Evolutionary conservation across 495 filamentous ascomycete species (phyloP), one percentile per base, ranked within the genome.

Genomic region (Tuber umbilicatum): DNA sequence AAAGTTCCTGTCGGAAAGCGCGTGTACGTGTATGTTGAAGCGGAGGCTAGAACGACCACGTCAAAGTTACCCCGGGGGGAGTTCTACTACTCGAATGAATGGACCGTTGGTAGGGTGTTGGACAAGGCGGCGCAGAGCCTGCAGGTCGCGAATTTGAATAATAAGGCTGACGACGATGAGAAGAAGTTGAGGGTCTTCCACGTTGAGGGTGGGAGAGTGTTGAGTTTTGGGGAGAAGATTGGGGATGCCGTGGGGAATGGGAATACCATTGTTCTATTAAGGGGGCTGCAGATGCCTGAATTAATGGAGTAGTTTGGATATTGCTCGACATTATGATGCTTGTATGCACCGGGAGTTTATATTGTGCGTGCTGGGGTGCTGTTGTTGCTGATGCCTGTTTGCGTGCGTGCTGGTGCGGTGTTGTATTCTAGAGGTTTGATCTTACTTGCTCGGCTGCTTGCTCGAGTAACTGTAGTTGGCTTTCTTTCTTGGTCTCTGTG

Each of bases 111-210:
- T 0, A 84, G 93, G 73, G 87, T 98, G 74, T 85, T 99, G 73
- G 95, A 99, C 82, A 90, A 92, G 45, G 96, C 93, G 69, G 94
- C 96, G 21, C 89, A 88, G 85, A 89, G 87, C 76, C 82, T 97
- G 74, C 90, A 91, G 81, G 89, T 97, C 50, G 86, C 92, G 84
- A 97, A 97, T 83, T 78, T 96, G 75, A 97, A 97, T 81, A 97
- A 97, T 82, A 87, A 92, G 73, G 90, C 86, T 31, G 89, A 87
- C 40, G 87, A 91, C 23, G 93, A 97, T 85, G 89, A 91, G 83
- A 90, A 92, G 42, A 89, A 89, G 81, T 80, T 99, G 76, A 83
- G 94, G 50, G 88, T 99, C 2, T 99, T 95, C 74, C 94, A 98
- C 83, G 91, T 97, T 0, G 95, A 98, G 82, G 91, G 90, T 0